Base-by-base conservation (phyloP, 2,329 filamentous ascomycete species). In the Rhinocladiella similis region DNA sequence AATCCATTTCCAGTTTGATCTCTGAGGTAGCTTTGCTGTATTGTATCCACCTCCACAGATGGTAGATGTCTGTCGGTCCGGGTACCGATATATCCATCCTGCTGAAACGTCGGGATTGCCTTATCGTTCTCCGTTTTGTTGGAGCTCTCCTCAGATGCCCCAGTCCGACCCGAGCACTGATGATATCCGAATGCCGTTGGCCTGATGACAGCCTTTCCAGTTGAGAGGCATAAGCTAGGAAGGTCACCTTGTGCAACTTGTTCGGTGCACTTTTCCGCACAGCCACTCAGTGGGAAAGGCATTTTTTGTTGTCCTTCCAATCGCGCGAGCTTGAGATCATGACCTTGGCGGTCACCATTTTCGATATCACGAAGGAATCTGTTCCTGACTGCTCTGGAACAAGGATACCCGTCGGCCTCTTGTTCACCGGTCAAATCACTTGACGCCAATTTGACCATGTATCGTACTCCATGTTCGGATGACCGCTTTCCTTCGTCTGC, bases 251-350 rank as follows among this genome's bases (percentile, higher is more conserved):
- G 12, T 7, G 46, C 49, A 4, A n/a, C 27, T n/a, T 53, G n/a
- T 19, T 51, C 18, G 16, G 59, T 55, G 42, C 59, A 59, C 22
- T 49, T 42, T 36, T 54, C 47, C 51, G 59, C 33, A 9, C 29
- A 20, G 14, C 50, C 47, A 36, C 53, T 55, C 16, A 61, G 50
- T 18, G 59, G 61, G 22, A 61, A 63, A 5, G 61, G 61, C 61
- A 63, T 63, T 9, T 18, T 45, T 25, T 45, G 56, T 25, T 63
- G 61, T 7, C 54, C 51, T 43, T 51, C 43, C 7, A 53, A 38
- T 35, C 51, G 27, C 16, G 39, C 50, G 12, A 62, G 51, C 18
- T 48, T 54, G 36, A 47, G 50, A 22, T 20, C 33, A 19, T 20
- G 22, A 41, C 47, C 47, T 13, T 41, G 18, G 3, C 43, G 42